Evolutionary conservation across 2,329 filamentous ascomycete genomes (phyloP).

Genomic region (Aspergillus nomiae): DNA sequence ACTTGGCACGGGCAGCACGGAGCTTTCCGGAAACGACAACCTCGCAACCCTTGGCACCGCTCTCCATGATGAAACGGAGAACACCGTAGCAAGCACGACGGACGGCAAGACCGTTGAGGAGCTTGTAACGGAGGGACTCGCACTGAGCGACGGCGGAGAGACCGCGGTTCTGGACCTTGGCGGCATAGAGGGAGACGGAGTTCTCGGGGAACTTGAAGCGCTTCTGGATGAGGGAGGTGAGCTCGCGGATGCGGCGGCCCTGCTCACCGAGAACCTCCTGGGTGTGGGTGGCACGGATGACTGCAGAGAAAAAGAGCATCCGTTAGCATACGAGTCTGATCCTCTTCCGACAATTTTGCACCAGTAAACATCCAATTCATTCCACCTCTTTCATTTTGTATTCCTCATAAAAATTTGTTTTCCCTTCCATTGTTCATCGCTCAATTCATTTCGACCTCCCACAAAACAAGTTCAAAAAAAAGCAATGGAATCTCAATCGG

Average conservation of each 20-base stretch:
- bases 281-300: slow-evolving; percentile 99
- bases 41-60: slow-evolving; percentile 98
- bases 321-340: slow-evolving; percentile 34
- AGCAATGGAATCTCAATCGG: slow-evolving; percentile 22
- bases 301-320: slow-evolving; percentile 38
- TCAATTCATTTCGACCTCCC: background rate
- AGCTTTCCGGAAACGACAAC: slow-evolving; percentile 99
- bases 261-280: slow-evolving; percentile 99
- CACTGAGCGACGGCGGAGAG: slow-evolving; percentile 99
- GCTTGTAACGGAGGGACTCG: slow-evolving; percentile 99
- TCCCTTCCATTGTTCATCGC: background rate
- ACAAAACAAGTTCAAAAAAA: slow-evolving; percentile 10
- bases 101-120: slow-evolving; percentile 98
- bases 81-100: slow-evolving; percentile 99
- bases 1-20: slow-evolving; percentile 97
- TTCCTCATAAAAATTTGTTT: background rate
- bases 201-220: slow-evolving; percentile 99
- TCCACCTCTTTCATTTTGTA: slow-evolving; percentile 9
- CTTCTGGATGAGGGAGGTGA: slow-evolving; percentile 99
- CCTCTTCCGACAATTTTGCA: slow-evolving; percentile 5
- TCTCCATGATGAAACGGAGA: slow-evolving; percentile 99
- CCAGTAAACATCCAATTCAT: slow-evolving; percentile 4
- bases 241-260: slow-evolving; percentile 99
- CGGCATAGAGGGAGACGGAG: slow-evolving; percentile 98
- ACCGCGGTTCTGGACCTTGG: slow-evolving; percentile 99